Evolutionary conservation across 192 early-diverging fungal genomes (phyloP).

Genomic region (Coemansia sp.): DNA sequence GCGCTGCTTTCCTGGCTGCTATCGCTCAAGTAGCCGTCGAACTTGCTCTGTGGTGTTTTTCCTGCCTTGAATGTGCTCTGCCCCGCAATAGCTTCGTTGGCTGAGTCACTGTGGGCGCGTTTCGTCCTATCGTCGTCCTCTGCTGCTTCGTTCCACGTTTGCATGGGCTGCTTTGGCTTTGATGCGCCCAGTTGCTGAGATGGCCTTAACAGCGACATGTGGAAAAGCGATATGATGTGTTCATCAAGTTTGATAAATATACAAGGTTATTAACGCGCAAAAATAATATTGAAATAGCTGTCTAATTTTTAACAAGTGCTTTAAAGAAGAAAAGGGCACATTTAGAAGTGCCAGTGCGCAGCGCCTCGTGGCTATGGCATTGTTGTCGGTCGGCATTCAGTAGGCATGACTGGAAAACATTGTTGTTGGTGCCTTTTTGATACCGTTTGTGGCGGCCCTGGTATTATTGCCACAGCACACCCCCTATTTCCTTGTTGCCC

Average conservation of each 20-base stretch:
- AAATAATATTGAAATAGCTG: not conserved
- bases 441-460: not conserved
- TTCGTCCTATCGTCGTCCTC: not conserved
- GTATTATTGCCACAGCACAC: not conserved
- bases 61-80: not conserved
- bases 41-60: not conserved
- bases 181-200: not conserved
- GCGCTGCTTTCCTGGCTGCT: conserved; percentile 21
- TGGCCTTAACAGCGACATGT: not conserved
- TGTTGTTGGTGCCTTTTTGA: not conserved
- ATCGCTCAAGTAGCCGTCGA: conserved; percentile 40
- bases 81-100: not conserved
- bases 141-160: not conserved
- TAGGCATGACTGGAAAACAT: not conserved
- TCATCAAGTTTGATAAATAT: not conserved
- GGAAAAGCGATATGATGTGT: not conserved
- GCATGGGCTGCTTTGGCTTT: not conserved
- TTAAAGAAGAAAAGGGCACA: not conserved
- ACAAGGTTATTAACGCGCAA: not conserved
- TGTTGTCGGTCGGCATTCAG: conserved; percentile 4
- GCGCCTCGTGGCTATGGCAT: not conserved
- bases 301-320: not conserved
- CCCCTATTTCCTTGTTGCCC: not conserved
- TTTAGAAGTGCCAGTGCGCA: conserved; percentile 1
- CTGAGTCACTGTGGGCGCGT: not conserved